Base-by-base conservation (phyloP, 2,329 filamentous ascomycete species). In the Tolypocladium tundrense region DNA sequence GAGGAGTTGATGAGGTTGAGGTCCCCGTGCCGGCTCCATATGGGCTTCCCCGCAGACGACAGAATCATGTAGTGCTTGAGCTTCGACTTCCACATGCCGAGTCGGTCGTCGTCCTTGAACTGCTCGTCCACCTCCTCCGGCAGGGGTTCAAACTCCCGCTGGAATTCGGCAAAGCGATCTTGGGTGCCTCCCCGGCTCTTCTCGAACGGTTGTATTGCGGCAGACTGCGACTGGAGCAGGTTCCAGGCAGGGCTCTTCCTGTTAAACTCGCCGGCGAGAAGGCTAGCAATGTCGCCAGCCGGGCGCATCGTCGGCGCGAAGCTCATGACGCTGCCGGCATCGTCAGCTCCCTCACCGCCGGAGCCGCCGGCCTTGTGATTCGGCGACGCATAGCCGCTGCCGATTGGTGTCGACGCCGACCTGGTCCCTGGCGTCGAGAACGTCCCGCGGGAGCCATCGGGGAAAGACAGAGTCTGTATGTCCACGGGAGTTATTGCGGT, bases 31-130 rank as follows among this genome's bases (percentile, higher is more conserved):
- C 95, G 84, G 67, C 91, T 97, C 79, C 93, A 99, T 54, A 99
- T 95, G 13, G 94, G 95, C 71, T 99, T 99, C 24, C 94, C 94
- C 11, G 95, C 93, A 16, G 91, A 93, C 2, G 94, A 97, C 1
- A 99, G 78, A 66, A 99, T 96, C 73, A 99, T 85, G 72, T 96
- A 99, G 73, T 99, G 94, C 73, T 99, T 99, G 61, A 92, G 80
- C 75, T 97, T 97, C 42, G 88, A 84, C 69, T 91, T 94, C 92
- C 92, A 99, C 62, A 86, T 79, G 19, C 77, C 75, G 45, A 96
- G 77, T 33, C 90, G 76, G 53, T 79, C 74, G 53, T 86, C 83
- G 57, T 84, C 81, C 53, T 70, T 72, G 60, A 74, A 69, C 40
- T 72, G 69, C 53, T 72, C 70, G 57, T 72, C 68, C 8, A 67